Base-by-base conservation (phyloP, 805 yeast species). In the Jamesozyma hellenica region DNA sequence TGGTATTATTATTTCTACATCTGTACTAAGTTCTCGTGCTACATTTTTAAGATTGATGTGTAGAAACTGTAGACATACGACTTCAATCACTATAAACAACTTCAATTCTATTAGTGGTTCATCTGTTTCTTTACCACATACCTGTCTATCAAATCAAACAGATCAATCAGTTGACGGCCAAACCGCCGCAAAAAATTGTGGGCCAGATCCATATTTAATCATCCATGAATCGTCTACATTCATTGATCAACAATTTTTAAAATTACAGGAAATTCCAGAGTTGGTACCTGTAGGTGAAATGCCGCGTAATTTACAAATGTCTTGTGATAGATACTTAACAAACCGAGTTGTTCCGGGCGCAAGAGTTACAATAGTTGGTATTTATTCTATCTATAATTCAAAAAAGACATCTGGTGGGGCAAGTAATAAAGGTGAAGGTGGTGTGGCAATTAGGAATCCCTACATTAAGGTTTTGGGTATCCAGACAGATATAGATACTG, bases 221-320 rank as follows among this genome's bases (percentile, higher is more conserved):
- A 87, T 85, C 25, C 98, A 92, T 63, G 97, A 92, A 58, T 83
- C 85, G 55, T 86, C 96, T 2, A 68, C 75, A n/a, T 92, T 88
- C 60, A 80, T 92, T 39, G 97, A 92, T 63, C 97, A 94, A 59
- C 99, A 92, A 63, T 78, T 82, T 25, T 71, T 92, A 53, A 92
- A 92, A 60, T 70, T 92, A 41, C 99, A 92, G 61, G 98, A 92
- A 60, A 72, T 92, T n/a, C 96, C 97, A 11, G 99, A 92, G 60
- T 84, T 84, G 80, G 96, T 92, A 2, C 99, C 98, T 1, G 95
- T 92, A 23, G 98, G 99, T 49, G 99, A 92, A 65, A 81, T 92
- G 86, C 99, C 99, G 8, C 76, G 99, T 50, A 94, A 92, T 54
- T 80, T 92, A 31, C 56, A 85, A 42, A 69, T 92, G 47, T 82